Percentiles rank a stretch among this genome's conserved stretches.
Conservation (phyloP, 768 basidiomycete genomes). For the Naganishia vaughanmartiniae region DNA sequence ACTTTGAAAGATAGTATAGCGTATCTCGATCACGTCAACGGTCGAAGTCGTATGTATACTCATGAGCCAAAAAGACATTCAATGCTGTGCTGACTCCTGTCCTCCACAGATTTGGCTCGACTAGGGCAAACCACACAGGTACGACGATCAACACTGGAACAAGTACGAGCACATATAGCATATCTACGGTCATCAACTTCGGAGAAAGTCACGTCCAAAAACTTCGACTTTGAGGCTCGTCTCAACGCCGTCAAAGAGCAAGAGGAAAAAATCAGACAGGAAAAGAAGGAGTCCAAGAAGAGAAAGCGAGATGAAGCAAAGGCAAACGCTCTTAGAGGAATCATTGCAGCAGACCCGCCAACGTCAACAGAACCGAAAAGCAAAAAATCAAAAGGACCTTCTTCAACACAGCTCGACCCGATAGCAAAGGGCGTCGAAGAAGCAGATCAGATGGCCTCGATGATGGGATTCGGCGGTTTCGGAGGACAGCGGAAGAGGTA, state of each 20-base stretch:
- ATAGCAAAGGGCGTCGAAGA: not conserved
- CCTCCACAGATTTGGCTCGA: conserved; percentile 72
- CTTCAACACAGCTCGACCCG: not conserved
- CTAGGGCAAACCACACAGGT: conserved; percentile 95
- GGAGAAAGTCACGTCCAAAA: conserved; percentile 74
- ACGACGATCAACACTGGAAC: conserved; percentile 81
- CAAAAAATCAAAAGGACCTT: conserved; percentile 19
- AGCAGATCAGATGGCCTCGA: conserved; percentile 59
- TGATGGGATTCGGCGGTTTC: conserved; percentile 93
- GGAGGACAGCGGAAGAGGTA: conserved; percentile 53
- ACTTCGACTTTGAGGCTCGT: conserved; percentile 91
- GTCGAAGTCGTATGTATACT: conserved; percentile 73
- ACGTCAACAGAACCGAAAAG: conserved; percentile 20
- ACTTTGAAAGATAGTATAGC: conserved; percentile 91
- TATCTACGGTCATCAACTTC: conserved; percentile 81
- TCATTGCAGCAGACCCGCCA: conserved; percentile 1
- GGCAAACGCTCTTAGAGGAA: conserved; percentile 27
- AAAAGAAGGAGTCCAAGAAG: conserved; percentile 55
- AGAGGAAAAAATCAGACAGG: conserved; percentile 64
- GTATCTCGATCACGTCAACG: conserved; percentile 94
- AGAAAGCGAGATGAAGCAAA: conserved; percentile 67
- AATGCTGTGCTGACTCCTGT: not conserved
- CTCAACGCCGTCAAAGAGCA: conserved; percentile 74
- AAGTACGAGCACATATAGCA: conserved; percentile 89
- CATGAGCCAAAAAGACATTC: not conserved